Evolutionary conservation across 805 yeast species (phyloP), one percentile per base, ranked within the genome.

Genomic region (Ogataea saltuana): DNA sequence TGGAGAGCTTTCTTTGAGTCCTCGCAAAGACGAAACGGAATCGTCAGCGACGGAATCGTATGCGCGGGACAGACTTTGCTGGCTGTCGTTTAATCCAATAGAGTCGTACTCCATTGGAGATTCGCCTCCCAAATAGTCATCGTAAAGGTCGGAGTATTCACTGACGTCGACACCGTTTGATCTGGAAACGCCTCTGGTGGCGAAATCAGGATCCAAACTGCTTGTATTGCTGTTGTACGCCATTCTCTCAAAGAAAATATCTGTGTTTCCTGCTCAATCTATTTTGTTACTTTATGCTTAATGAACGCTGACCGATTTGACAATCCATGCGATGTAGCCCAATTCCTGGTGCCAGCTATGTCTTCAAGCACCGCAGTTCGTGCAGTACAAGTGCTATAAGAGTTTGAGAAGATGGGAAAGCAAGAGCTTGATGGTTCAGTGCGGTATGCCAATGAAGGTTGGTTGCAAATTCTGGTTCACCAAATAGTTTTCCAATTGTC

Each of bases 141-240:
- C 66, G 36, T 61, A 61, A 1, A 60, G 39, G 21, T 59, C 63
- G 0, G 61, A 54, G 19, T 51, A 48, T 11, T 60, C 61, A 3
- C 44, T 44, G 41, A 48, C 39, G 29, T 41, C 39, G 19, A 36
- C 12, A n/a, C 26, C 16, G 18, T 36, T 26, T 5, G 39, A 25
- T 19, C n/a, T 15, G 6, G 39, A 9, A 9, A 16, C 29, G 21
- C 30, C 38, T 9, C 29, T 15, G 8, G 22, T 15, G 28, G 28
- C 28, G 4, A 6, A 25, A 25, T 25, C 28, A 25, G 10, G 10
- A 28, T 22, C 13, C 18, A 13, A 22, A 15, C 28, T 16, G 28
- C 17, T 22, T 16, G 13, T 9, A 17, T 23, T 34, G 21, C 13
- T 34, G 22, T 17, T 34, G 29, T 16, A 34, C 9, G 38, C 22